A percentile compares a stretch with the other conserved stretches of the same genome.
These are phyloP conservation scores for Tulasnella sp. DNA, from an alignment of 768 basidiomycete species.

Conservation along the genomic window DNA sequence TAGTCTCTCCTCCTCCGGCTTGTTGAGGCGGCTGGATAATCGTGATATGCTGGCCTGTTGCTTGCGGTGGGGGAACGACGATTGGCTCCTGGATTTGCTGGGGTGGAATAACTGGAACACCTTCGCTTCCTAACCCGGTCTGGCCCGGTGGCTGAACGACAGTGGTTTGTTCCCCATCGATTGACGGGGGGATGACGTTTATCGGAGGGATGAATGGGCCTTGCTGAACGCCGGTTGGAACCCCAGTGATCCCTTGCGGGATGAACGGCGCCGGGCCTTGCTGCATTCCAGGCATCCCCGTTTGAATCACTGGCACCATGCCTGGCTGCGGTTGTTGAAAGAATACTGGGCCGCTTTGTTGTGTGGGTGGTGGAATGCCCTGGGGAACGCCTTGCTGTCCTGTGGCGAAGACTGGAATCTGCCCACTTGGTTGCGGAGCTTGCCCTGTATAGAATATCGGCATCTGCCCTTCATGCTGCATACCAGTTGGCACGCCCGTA, in stretches of 20 bases:
- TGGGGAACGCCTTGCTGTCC: too few species aligned
- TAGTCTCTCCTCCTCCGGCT: neutral
- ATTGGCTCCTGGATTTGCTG: neutral
- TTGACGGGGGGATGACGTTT: neutral
- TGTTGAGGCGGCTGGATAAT: neutral
- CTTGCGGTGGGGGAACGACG: neutral
- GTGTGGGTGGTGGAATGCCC: neutral
- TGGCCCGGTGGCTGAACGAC: neutral
- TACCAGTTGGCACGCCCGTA: neutral
- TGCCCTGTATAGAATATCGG: neutral
- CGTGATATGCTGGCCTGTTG: neutral
- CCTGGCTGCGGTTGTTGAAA: neutral
- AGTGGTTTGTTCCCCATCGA: neutral
- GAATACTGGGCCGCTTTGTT: neutral
- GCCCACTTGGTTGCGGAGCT: too few species aligned
- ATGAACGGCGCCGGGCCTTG: too few species aligned
- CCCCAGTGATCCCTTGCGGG: too few species aligned
- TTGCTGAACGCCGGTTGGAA: neutral
- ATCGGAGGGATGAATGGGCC: neutral
- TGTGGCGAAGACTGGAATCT: too few species aligned
- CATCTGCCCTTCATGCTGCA: neutral
- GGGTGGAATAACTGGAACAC: too few species aligned
- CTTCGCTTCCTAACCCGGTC: too few species aligned
- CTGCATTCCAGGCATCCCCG: neutral
- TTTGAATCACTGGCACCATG: neutral